Evolutionary conservation across 192 early-diverging fungal species (phyloP).

Genomic region (Thamnidium elegans): DNA sequence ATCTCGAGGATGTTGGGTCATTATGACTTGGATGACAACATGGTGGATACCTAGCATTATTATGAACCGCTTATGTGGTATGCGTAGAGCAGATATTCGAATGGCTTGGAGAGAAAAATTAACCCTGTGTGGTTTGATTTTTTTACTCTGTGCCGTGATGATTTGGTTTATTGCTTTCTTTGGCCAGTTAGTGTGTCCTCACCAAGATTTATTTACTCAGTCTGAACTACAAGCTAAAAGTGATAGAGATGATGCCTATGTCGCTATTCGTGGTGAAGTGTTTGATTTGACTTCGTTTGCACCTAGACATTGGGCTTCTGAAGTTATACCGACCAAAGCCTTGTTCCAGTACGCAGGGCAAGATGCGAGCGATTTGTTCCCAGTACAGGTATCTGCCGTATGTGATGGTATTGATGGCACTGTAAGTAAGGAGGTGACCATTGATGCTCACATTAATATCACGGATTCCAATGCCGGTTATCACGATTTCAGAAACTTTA

Average conservation of each 20-base stretch:
- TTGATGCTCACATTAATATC: conserved; percentile 45
- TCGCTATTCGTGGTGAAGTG: conserved; percentile 76
- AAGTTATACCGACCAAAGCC: conserved; percentile 56
- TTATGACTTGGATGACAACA: conserved; percentile 70
- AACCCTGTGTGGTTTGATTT: conserved; percentile 82
- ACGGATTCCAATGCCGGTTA: conserved; percentile 56
- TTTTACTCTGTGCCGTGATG: conserved; percentile 70
- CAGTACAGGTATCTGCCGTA: conserved; percentile 46
- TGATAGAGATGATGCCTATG: conserved; percentile 52
- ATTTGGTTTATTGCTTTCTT: conserved; percentile 85
- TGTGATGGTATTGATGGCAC: conserved; percentile 52
- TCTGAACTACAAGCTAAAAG: conserved; percentile 56
- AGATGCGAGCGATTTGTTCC: conserved; percentile 67
- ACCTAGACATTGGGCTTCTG: conserved; percentile 49
- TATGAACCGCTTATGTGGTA: conserved; percentile 63
- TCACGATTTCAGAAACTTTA: conserved; percentile 72
- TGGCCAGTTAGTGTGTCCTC: conserved; percentile 70
- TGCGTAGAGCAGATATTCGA: conserved; percentile 73
- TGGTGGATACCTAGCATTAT: conserved; percentile 77
- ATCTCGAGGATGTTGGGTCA: conserved; percentile 76
- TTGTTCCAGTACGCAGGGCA: conserved; percentile 54
- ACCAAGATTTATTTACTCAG: conserved; percentile 67
- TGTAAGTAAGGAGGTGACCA: conserved; percentile 44
- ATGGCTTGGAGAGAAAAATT: conserved; percentile 98
- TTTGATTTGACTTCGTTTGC: conserved; percentile 76